Base-by-base conservation (phyloP, 1,284 basidiomycete genomes). In the Sanghuangporus baumii region DNA sequence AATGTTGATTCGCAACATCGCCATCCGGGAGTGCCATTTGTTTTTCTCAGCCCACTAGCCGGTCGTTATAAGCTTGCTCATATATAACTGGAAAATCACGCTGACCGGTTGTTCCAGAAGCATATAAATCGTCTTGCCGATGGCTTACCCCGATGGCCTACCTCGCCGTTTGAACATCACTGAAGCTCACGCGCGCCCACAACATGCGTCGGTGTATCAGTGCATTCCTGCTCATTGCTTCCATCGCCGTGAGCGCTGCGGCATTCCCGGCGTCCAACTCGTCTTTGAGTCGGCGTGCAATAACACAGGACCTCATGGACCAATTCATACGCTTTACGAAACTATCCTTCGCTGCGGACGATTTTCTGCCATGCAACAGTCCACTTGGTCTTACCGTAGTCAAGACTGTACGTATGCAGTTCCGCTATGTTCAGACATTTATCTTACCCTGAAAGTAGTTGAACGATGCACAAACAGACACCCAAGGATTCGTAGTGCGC, bases 381-480 rank as follows among this genome's bases (percentile, higher is more conserved):
- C 62, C 62, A 16, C 18, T 63, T 9, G 62, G 62, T 40, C 52
- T 54, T 40, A 63, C 31, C 12, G 37, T 60, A 16, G 57, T 63
- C 14, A 37, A 59, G 6, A 18, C 43, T 20, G 62, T 63, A 23
- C 8, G 50, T 36, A 20, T n/a, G 11, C 14, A n/a, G 16, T 20
- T 12, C 18, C 36, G 31, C 6, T 12, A 2, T 16, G 16, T 3
- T 43, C 7, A 4, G n/a, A 20, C 36, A 37, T 2, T n/a, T n/a
- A 2, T 52, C 52, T 37, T 16, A 51, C 2, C 52, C 12, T 11
- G 34, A 14, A 6, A 37, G 11, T 47, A 59, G 64, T 59, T 62
- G 14, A 65, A 54, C 48, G 36, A 63, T 26, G 26, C 12, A 1
- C 7, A 50, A 9, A 65, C 57, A n/a, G 38, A 55, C 34, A 63